These are phyloP conservation scores for Scenedesmus sp. DNA, from an alignment of 163 green algal genomes.

Conservation along the genomic window DNA sequence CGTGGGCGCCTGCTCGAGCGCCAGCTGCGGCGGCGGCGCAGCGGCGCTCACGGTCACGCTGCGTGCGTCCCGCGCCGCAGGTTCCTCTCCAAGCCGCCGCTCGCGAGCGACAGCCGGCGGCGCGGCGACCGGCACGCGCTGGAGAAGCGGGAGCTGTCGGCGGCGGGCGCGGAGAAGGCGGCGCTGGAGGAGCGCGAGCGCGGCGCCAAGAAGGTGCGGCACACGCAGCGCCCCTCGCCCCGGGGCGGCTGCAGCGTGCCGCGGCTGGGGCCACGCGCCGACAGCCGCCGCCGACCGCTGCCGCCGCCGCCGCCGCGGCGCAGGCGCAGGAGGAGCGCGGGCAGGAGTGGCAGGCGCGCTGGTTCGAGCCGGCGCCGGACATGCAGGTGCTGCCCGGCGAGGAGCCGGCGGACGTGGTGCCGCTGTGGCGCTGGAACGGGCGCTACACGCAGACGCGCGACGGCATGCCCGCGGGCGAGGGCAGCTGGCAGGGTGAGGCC, in stretches of 20 bases:
- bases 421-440: slow-evolving; percentile 72
- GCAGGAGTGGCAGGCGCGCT: slow-evolving; percentile 85
- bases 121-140: slow-evolving; percentile 85
- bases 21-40: slow-evolving; percentile 46
- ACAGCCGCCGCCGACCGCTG: too few relatives aligned
- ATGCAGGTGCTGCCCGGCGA: slow-evolving; percentile 62
- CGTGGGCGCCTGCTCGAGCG: slow-evolving; percentile 75
- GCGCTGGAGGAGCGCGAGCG: slow-evolving; percentile 87
- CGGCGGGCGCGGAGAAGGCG: slow-evolving; percentile 79
- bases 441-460: slow-evolving; percentile 2
- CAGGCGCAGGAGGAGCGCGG: slow-evolving; percentile 66
- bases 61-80: too few relatives aligned
- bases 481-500: neutral
- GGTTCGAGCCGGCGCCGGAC: slow-evolving; percentile 72
- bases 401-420: slow-evolving; percentile 69
- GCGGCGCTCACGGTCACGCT: neutral
- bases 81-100: slow-evolving; percentile 42
- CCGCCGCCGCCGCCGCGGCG: neutral
- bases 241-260: neutral
- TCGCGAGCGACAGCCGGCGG: slow-evolving; percentile 63
- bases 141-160: slow-evolving; percentile 69
- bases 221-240: too few relatives aligned
- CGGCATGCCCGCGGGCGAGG: neutral
- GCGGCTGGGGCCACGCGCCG: neutral
- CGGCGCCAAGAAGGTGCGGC: slow-evolving; percentile 39